Percentiles rank a stretch among this genome's conserved stretches.
Evolutionary conservation across 495 filamentous ascomycete genomes (phyloP).

Genomic region (Penicillium paradoxum): DNA sequence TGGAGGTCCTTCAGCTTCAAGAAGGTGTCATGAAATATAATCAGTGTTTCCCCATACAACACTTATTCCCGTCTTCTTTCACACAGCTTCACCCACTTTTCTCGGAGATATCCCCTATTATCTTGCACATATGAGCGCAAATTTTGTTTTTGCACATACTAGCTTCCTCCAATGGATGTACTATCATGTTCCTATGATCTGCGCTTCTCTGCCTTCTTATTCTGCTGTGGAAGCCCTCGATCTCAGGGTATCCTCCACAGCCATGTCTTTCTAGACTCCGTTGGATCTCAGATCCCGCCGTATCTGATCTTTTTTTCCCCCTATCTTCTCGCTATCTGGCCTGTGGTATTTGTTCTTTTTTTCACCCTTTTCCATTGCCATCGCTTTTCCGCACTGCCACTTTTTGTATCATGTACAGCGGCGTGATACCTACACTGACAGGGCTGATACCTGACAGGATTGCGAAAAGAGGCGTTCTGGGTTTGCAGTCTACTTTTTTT

Average conservation of each 20-base stretch:
- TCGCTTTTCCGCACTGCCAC: constrained; percentile 8
- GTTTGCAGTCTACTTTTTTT: constrained; percentile 1
- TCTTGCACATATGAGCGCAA: constrained; percentile 26
- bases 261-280: constrained; percentile 21
- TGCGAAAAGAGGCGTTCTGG: constrained; percentile 28
- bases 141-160: constrained; percentile 31
- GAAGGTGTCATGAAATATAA: constrained; percentile 17
- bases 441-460: constrained; percentile 13
- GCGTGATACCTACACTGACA: constrained; percentile 27
- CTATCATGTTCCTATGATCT: constrained; percentile 29
- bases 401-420: constrained; percentile 18
- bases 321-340: constrained; percentile 11
- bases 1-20: constrained; percentile 31
- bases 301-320: constrained; percentile 4
- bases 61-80: constrained; percentile 15
- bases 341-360: background rate
- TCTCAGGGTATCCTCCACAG: background rate
- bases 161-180: constrained; percentile 33
- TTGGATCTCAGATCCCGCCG: constrained; percentile 8
- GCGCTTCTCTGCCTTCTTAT: constrained; percentile 9
- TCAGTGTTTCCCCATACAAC: constrained; percentile 14
- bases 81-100: constrained; percentile 8
- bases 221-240: constrained; percentile 10
- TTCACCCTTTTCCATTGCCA: constrained; percentile 12
- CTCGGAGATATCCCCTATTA: constrained; percentile 20